Evolutionary conservation across 2,329 filamentous ascomycete species (phyloP).

Genomic region (Zalaria obscura): DNA sequence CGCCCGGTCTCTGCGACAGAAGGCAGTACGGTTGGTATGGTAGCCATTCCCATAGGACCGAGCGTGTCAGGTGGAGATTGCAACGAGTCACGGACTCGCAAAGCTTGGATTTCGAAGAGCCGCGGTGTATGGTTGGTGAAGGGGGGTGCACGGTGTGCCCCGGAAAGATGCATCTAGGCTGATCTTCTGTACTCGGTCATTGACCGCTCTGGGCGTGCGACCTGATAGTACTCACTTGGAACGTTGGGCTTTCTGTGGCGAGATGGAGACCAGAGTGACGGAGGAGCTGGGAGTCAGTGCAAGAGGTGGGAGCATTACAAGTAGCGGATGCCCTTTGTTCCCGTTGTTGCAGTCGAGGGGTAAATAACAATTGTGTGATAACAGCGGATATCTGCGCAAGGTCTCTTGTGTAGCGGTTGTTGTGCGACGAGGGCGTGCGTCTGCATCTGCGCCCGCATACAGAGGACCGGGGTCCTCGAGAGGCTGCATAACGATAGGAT

Average conservation of each 20-base stretch:
- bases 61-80: conserved; percentile 9
- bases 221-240: no score
- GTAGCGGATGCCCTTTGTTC: background rate
- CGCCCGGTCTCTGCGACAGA: background rate
- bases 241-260: no score
- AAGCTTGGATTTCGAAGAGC: conserved; percentile 13
- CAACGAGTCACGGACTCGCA: conserved; percentile 8
- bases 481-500: no score
- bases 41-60: conserved; percentile 7
- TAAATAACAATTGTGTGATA: background rate
- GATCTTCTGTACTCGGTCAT: background rate
- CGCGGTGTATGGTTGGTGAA: conserved; percentile 22
- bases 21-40: conserved; percentile 4
- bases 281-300: no score
- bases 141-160: conserved; percentile 10
- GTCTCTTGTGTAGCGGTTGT: background rate
- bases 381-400: background rate
- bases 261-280: no score
- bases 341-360: background rate
- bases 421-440: background rate
- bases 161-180: conserved; percentile 21
- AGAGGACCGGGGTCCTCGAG: no score
- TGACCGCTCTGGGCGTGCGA: no score
- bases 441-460: no score
- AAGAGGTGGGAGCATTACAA: conserved; percentile 1